phyloP scores from a whole-genome alignment of 352 stramenopile species.

The Pythium rishiriense region DNA sequence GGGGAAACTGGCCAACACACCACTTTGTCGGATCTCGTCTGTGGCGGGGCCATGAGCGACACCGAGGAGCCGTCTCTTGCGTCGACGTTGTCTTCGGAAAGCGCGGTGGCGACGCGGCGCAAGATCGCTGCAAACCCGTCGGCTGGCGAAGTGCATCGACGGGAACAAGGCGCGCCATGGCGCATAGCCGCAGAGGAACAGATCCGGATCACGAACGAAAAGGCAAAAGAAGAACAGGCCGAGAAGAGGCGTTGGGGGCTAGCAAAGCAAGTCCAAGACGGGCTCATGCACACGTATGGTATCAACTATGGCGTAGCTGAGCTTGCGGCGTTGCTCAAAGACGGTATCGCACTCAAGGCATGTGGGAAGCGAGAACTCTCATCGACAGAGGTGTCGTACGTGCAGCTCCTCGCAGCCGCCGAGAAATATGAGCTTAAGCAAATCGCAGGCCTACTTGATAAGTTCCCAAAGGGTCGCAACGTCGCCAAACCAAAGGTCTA shows the following conservation, averaged over 20 bases:
- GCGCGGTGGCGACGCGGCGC: neutral
- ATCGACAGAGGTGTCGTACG: constrained; percentile 48
- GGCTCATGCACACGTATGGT: constrained; percentile 62
- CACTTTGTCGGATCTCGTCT: neutral
- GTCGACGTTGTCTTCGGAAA: neutral
- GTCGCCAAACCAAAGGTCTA: constrained; percentile 20
- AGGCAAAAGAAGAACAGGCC: constrained; percentile 53
- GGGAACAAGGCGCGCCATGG: constrained; percentile 55
- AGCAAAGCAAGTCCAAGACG: constrained; percentile 73
- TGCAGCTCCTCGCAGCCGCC: constrained; percentile 62
- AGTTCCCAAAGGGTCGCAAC: constrained; percentile 63
- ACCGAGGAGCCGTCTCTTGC: neutral
- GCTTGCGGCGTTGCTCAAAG: constrained; percentile 59
- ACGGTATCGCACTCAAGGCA: constrained; percentile 46
- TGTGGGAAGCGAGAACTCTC: constrained; percentile 31
- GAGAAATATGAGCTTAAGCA: constrained; percentile 84
- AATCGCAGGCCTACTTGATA: constrained; percentile 58
- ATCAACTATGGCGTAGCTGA: constrained; percentile 76
- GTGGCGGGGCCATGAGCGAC: neutral
- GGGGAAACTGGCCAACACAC: neutral
- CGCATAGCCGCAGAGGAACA: constrained; percentile 42
- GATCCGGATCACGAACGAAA: constrained; percentile 41
- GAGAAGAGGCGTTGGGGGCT: constrained; percentile 74
- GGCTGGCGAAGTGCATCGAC: constrained; percentile 62
- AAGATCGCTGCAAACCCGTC: constrained; percentile 65